phyloP scores from a whole-genome alignment of 2,329 filamentous ascomycete species.

The Fusarium tuaranense region DNA sequence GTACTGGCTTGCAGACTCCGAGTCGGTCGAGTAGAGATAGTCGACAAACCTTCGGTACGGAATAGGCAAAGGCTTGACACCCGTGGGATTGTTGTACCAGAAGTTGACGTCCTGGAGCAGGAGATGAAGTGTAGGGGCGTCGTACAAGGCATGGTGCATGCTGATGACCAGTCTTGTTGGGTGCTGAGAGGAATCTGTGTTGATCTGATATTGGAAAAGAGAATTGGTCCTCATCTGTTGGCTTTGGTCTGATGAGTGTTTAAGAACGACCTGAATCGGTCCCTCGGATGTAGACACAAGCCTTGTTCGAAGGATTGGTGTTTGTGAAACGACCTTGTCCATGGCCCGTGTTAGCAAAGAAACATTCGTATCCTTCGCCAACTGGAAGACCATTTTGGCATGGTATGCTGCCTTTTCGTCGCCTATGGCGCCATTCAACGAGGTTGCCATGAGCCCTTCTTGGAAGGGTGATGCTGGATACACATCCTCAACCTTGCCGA shows the following conservation, averaged over 20 bases:
- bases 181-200: neutral
- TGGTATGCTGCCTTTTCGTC: neutral
- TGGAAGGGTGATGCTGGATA: neutral
- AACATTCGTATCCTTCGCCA: neutral
- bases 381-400: neutral
- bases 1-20: neutral
- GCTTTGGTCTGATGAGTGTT: neutral
- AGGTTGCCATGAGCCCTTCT: neutral
- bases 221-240: too few species aligned
- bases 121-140: neutral
- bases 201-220: neutral
- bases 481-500: neutral
- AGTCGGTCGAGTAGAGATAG: neutral
- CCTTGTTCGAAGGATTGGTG: neutral
- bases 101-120: neutral
- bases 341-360: neutral
- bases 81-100: neutral
- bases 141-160: neutral
- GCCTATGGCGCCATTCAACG: neutral
- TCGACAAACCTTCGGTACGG: neutral
- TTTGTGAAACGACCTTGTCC: neutral
- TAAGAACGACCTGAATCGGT: neutral
- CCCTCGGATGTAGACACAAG: neutral
- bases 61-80: neutral
- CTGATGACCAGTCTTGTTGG: neutral